Evolutionary conservation across 2,329 filamentous ascomycete species (phyloP).

Genomic region (Laburnicola sp.): DNA sequence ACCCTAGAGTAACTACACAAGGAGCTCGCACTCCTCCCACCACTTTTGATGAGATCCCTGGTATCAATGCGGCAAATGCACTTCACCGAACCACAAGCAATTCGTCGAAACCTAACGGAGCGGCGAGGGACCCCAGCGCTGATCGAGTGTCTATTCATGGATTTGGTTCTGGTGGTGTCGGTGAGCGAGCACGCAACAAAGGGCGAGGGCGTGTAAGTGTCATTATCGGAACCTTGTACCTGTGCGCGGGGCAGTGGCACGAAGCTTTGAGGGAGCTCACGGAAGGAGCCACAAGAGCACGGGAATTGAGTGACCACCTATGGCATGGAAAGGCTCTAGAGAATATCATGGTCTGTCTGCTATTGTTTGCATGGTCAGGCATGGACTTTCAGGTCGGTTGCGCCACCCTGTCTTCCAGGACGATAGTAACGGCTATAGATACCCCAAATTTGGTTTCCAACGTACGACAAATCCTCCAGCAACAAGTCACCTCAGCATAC

Average conservation of each 20-base stretch:
- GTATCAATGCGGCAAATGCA: conserved; percentile 42
- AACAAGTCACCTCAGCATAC: conserved; percentile 50
- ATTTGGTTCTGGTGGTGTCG: conserved; percentile 65
- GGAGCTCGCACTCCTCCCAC: conserved; percentile 46
- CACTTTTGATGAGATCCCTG: conserved; percentile 53
- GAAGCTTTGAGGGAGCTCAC: conserved; percentile 83
- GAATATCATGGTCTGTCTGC: conserved; percentile 76
- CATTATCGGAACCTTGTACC: conserved; percentile 80
- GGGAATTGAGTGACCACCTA: conserved; percentile 84
- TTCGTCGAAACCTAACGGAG: conserved; percentile 44
- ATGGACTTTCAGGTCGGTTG: conserved; percentile 73
- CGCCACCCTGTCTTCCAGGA: too few relatives aligned
- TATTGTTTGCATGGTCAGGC: conserved; percentile 82
- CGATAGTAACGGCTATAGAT: conserved; percentile 47
- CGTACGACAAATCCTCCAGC: conserved; percentile 51
- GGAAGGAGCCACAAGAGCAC: conserved; percentile 76
- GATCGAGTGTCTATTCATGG: conserved; percentile 66
- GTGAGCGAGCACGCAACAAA: conserved; percentile 77
- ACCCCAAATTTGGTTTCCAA: conserved; percentile 57
- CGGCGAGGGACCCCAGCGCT: conserved; percentile 60
- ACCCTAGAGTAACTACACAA: conserved; percentile 31
- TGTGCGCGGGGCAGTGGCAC: conserved; percentile 86
- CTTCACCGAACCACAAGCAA: conserved; percentile 45
- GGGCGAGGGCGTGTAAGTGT: conserved; percentile 79
- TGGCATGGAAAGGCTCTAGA: conserved; percentile 97